A percentile compares a stretch with the other conserved stretches of the same genome.
Evolutionary conservation across 2,329 filamentous ascomycete species (phyloP).

Genomic region (Sporothrix protearum): DNA sequence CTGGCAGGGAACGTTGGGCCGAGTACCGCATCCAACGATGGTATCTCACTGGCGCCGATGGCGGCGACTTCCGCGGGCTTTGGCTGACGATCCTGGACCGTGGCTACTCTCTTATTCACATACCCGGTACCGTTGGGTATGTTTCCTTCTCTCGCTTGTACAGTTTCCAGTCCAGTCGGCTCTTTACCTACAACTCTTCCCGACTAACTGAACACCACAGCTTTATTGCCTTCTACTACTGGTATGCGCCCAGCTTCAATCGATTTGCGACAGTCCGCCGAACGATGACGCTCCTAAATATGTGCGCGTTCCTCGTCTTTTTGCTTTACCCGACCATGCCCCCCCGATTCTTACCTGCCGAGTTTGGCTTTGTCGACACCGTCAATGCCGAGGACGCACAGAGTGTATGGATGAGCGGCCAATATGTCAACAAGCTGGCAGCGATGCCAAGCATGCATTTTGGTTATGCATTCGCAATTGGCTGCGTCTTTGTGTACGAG

Average conservation of each 20-base stretch:
- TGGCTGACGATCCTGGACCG: constrained; percentile 47
- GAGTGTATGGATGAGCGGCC: constrained; percentile 52
- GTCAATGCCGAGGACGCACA: constrained; percentile 51
- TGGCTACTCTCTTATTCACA: constrained; percentile 49
- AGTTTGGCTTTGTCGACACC: constrained; percentile 52
- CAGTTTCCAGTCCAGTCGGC: not conserved
- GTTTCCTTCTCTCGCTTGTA: not conserved
- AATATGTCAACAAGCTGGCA: constrained; percentile 56
- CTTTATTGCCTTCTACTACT: constrained; percentile 63
- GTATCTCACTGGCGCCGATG: constrained; percentile 42
- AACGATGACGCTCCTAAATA: constrained; percentile 56
- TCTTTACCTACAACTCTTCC: not conserved
- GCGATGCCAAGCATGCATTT: constrained; percentile 59
- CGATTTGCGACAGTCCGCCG: constrained; percentile 40
- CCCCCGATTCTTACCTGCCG: constrained; percentile 51
- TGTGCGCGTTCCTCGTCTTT: constrained; percentile 59
- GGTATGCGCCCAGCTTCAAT: constrained; percentile 45
- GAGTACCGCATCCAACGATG: constrained; percentile 45
- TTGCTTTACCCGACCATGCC: constrained; percentile 64
- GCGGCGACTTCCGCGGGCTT: constrained; percentile 35
- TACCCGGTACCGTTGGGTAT: constrained; percentile 48
- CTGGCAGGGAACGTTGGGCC: constrained; percentile 38
- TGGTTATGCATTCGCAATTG: constrained; percentile 53
- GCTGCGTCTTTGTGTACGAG: constrained; percentile 52
- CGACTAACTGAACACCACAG: constrained; percentile 35